Conservation (phyloP, 2,329 filamentous ascomycete species). For the Pseudofabraea citricarpa region DNA sequence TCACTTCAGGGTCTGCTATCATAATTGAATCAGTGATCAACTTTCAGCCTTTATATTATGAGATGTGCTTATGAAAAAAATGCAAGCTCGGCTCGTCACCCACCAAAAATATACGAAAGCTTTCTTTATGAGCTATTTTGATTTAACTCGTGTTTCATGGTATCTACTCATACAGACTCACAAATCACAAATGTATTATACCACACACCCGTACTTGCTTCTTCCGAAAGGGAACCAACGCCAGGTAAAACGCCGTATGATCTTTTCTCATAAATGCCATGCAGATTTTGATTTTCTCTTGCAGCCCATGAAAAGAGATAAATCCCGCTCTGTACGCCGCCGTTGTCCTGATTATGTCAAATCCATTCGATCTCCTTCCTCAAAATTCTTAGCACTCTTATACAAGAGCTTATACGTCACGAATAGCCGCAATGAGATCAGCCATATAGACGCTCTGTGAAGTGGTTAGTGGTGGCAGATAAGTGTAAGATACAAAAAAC, state of each 20-base stretch:
- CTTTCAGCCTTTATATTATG: no score
- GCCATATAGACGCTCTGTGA: not conserved
- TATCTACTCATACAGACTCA: not conserved
- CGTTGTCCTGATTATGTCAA: not conserved
- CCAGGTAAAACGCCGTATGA: no score
- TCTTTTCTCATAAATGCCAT: not conserved
- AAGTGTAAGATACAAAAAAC: constrained; percentile 13
- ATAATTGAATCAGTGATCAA: no score
- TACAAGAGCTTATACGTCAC: not conserved
- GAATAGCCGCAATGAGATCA: not conserved
- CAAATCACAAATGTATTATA: no score
- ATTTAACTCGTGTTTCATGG: not conserved
- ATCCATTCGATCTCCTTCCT: not conserved
- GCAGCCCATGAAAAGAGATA: not conserved
- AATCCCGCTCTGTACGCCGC: not conserved
- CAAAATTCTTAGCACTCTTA: not conserved
- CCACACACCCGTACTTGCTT: no score
- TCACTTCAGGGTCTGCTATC: no score
- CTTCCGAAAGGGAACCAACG: no score
- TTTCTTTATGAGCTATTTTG: no score
- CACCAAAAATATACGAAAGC: no score
- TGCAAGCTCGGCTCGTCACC: no score
- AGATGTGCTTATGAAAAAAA: no score
- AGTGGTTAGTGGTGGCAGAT: not conserved
- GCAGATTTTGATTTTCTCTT: not conserved